Conservation (phyloP, 495 filamentous ascomycete species). For the Apodospora peruviana region DNA sequence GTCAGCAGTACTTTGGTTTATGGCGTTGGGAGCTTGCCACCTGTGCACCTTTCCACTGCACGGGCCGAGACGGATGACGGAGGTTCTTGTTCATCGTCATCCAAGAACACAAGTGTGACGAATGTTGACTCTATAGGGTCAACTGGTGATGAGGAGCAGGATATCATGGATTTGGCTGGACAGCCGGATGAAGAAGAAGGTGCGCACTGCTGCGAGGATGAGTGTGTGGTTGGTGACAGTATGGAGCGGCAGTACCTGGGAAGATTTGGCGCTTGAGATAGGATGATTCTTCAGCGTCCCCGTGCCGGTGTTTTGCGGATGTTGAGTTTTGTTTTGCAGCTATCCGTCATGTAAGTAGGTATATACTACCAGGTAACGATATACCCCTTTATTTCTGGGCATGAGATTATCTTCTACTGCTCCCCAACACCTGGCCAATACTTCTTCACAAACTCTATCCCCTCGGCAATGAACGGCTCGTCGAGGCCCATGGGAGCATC, state of each 20-base stretch:
- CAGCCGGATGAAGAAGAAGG: not conserved
- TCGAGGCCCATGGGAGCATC: conserved; percentile 5
- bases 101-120: not conserved
- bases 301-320: too few relatives aligned
- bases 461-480: conserved; percentile 11
- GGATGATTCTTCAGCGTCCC: too few relatives aligned
- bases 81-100: not conserved
- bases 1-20: too few relatives aligned
- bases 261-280: not conserved
- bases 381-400: too few relatives aligned
- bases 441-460: conserved; percentile 15
- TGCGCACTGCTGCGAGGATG: too few relatives aligned
- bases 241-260: not conserved
- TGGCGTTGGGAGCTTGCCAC: too few relatives aligned
- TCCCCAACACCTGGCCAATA: conserved; percentile 10
- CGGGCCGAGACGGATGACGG: too few relatives aligned
- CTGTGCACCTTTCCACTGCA: too few relatives aligned
- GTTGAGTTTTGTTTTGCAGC: too few relatives aligned
- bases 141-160: not conserved
- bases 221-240: not conserved
- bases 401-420: too few relatives aligned
- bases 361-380: too few relatives aligned
- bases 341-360: too few relatives aligned
- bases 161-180: not conserved
- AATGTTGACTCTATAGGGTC: not conserved